Evolutionary conservation across 192 early-diverging fungal genomes (phyloP).

Genomic region (Linnemannia hyalina): DNA sequence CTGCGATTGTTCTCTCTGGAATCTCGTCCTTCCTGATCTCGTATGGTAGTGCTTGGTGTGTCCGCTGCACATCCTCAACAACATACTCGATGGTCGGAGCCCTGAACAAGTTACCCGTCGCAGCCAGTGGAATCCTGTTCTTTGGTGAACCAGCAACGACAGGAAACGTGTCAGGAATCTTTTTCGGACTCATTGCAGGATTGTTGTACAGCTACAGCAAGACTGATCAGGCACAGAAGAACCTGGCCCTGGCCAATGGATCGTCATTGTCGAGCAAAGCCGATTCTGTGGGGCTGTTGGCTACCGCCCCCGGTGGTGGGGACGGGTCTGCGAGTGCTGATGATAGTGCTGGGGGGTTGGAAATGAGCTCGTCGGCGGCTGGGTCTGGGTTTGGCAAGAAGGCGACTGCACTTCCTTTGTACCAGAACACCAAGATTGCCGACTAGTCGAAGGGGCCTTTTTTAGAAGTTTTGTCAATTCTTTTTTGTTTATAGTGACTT

Average conservation of each 20-base stretch:
- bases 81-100: conserved; percentile 98
- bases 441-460: neutral
- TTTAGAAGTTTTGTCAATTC: neutral
- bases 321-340: neutral
- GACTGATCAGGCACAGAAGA: conserved; percentile 63
- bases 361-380: conserved; percentile 49
- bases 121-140: conserved; percentile 94
- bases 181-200: conserved; percentile 87
- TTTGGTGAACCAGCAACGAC: conserved; percentile 89
- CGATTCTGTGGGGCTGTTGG: neutral
- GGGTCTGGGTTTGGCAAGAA: conserved; percentile 9
- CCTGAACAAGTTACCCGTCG: conserved; percentile 97
- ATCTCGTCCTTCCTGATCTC: conserved; percentile 92
- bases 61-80: conserved; percentile 81
- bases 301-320: neutral
- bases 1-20: conserved; percentile 84
- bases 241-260: conserved; percentile 32
- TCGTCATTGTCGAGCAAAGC: conserved; percentile 25
- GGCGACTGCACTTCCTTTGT: conserved; percentile 26
- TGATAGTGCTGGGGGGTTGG: conserved; percentile 42
- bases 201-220: conserved; percentile 83
- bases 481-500: neutral
- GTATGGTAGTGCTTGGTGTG: conserved; percentile 87
- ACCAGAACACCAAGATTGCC: conserved; percentile 48
- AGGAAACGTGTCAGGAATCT: conserved; percentile 87